Conservation (phyloP, 805 yeast genomes). For the Starmerella sp. region DNA sequence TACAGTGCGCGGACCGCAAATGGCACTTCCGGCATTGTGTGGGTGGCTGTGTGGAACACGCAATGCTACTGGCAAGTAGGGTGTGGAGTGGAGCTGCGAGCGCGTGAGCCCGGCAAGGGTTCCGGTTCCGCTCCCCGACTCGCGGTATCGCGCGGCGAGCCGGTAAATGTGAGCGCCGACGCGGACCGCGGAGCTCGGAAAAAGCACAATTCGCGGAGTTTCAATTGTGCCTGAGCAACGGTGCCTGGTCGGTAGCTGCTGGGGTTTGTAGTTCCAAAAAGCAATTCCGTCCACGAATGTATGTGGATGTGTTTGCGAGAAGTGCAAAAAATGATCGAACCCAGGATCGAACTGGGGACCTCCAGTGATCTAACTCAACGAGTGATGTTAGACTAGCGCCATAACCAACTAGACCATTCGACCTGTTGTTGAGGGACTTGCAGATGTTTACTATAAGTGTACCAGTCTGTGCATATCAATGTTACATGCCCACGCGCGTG, state of each 20-base stretch:
- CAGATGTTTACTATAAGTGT: neutral
- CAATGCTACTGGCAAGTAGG: neutral
- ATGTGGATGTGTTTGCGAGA: neutral
- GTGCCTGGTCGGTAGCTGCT: too few species aligned
- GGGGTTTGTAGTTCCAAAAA: too few species aligned
- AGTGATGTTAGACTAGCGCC: slow-evolving; percentile 23
- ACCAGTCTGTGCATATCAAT: neutral
- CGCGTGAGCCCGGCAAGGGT: neutral
- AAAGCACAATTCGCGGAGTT: too few species aligned
- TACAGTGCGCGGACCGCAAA: slow-evolving; percentile 59
- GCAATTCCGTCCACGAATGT: too few species aligned
- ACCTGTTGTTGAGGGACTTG: slow-evolving; percentile 3
- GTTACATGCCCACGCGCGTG: too few species aligned
- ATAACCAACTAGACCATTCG: slow-evolving; percentile 24
- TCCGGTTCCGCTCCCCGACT: neutral
- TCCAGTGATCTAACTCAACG: slow-evolving; percentile 21
- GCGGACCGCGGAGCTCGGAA: too few species aligned
- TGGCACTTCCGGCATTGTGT: slow-evolving; percentile 32
- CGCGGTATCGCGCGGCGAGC: neutral
- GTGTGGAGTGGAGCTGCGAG: neutral
- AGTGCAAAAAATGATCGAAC: slow-evolving; percentile 18
- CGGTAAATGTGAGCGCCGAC: too few species aligned
- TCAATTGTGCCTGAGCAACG: too few species aligned
- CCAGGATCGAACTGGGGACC: slow-evolving; percentile 25
- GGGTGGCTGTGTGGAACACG: neutral